Evolutionary conservation across 306 rosid genomes (phyloP).

Genomic region (Ormosia emarginata): DNA sequence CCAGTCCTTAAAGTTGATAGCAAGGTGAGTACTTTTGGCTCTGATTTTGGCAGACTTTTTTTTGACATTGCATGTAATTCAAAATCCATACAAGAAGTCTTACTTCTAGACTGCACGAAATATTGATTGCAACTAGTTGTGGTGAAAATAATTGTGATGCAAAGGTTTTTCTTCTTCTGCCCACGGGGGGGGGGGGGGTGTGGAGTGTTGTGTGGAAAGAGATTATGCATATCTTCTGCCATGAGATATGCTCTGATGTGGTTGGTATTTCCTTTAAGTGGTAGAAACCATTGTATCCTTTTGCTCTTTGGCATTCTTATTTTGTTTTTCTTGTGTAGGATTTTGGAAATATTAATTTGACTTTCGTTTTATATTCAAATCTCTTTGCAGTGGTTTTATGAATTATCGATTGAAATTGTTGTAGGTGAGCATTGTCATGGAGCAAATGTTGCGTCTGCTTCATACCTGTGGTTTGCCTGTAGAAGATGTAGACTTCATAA

Average conservation of each 20-base stretch:
- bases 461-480: conserved; percentile 83
- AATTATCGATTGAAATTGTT: conserved; percentile 17
- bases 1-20: conserved; percentile 93
- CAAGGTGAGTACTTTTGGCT: conserved; percentile 55
- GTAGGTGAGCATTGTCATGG: conserved; percentile 98
- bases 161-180: neutral
- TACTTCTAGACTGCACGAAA: neutral
- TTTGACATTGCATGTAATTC: neutral
- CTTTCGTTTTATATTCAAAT: neutral
- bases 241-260: neutral
- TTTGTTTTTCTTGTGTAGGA: neutral
- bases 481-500: conserved; percentile 87
- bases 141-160: neutral
- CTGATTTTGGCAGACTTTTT: neutral
- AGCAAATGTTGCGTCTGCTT: conserved; percentile 90
- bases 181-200: neutral
- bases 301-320: neutral
- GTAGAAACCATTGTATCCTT: neutral
- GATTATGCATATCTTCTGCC: neutral
- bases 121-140: neutral
- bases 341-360: neutral
- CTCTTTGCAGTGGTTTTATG: neutral
- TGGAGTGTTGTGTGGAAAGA: neutral
- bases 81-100: neutral
- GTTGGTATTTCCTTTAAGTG: neutral